Evolutionary conservation across 192 early-diverging fungal species (phyloP).

Genomic region (Chytriomyces confervae): DNA sequence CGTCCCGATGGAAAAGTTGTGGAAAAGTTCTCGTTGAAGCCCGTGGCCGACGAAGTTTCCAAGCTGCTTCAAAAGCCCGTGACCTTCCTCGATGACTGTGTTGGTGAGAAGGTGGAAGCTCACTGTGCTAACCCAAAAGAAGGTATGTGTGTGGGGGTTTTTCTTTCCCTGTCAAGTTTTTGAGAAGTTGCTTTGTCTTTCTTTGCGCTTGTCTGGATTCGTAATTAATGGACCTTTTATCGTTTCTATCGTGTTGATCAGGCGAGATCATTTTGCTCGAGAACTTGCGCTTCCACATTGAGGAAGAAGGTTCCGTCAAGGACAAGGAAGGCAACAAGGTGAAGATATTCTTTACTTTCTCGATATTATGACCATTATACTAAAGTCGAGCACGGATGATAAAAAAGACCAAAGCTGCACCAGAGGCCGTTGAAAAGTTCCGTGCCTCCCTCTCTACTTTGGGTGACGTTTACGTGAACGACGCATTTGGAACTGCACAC

Average conservation of each 20-base stretch:
- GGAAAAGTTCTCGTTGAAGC: conserved; percentile 90
- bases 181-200: background rate
- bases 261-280: conserved; percentile 92
- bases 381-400: background rate
- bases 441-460: conserved; percentile 89
- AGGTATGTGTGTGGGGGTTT: conserved; percentile 31
- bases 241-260: conserved; percentile 30
- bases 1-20: conserved; percentile 92
- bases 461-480: conserved; percentile 97
- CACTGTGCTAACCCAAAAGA: conserved; percentile 68
- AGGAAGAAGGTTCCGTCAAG: conserved; percentile 96
- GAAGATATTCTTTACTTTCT: background rate
- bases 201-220: background rate
- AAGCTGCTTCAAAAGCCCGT: conserved; percentile 80
- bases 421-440: conserved; percentile 84
- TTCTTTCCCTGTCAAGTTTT: background rate
- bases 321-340: conserved; percentile 86
- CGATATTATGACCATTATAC: background rate
- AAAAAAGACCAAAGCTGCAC: conserved; percentile 76
- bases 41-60: conserved; percentile 84
- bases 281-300: conserved; percentile 98
- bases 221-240: background rate
- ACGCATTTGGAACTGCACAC: conserved; percentile 99
- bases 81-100: conserved; percentile 92
- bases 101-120: conserved; percentile 85